Percentiles rank a stretch among this genome's conserved stretches.
phyloP scores from a whole-genome alignment of 2,329 filamentous ascomycete species.

The Gnomoniopsis sp. region DNA sequence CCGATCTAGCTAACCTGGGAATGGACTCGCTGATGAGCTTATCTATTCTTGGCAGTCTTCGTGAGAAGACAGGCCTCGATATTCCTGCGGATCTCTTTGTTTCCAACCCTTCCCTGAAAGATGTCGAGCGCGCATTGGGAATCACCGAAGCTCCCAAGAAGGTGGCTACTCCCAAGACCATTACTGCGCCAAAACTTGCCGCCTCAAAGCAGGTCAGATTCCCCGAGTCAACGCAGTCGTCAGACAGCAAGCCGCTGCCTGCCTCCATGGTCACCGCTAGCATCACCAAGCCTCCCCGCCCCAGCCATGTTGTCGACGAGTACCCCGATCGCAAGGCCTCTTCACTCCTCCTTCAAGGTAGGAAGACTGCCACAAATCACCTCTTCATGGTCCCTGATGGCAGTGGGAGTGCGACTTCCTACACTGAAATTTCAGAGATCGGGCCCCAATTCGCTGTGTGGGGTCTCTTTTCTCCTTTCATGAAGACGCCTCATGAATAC shows the following conservation, averaged over 20 bases:
- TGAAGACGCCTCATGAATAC: conserved; percentile 65
- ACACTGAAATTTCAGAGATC: conserved; percentile 57
- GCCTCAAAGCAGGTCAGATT: conserved; percentile 29
- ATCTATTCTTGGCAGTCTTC: conserved; percentile 51
- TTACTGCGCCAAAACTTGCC: conserved; percentile 19
- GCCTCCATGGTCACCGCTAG: conserved; percentile 32
- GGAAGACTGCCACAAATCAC: conserved; percentile 42
- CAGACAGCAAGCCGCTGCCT: conserved; percentile 22
- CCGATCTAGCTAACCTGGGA: conserved; percentile 53
- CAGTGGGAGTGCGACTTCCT: conserved; percentile 63
- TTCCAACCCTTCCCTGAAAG: conserved; percentile 59
- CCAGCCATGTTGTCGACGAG: conserved; percentile 35
- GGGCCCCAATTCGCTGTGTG: conserved; percentile 43
- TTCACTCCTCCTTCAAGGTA: conserved; percentile 48
- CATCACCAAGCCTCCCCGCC: conserved; percentile 40
- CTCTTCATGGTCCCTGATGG: conserved; percentile 56
- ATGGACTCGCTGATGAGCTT: conserved; percentile 59
- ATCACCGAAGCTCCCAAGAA: conserved; percentile 40
- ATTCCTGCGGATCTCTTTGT: conserved; percentile 60
- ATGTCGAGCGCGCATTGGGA: conserved; percentile 63
- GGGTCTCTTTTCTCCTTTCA: conserved; percentile 67
- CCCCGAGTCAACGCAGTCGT: conserved; percentile 3
- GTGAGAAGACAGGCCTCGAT: conserved; percentile 50
- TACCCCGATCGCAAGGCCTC: conserved; percentile 49
- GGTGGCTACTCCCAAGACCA: conserved; percentile 21